Percentiles rank a stretch among this genome's conserved stretches.
These are phyloP conservation scores for Fusarium paranaense DNA, from an alignment of 2,329 filamentous ascomycete species.

Conservation along the genomic window DNA sequence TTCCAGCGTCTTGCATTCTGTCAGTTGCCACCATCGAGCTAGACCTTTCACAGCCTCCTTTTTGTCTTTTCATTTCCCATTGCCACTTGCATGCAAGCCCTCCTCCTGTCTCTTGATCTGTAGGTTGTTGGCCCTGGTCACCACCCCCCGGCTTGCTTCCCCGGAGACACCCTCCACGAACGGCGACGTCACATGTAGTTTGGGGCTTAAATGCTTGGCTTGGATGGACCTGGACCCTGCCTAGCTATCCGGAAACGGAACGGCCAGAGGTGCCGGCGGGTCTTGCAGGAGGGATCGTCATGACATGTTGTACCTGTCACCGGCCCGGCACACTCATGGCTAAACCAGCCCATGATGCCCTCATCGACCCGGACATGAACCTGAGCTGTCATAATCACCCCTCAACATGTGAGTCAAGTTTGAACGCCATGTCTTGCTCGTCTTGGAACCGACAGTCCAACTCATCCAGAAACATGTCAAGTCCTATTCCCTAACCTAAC, in stretches of 20 bases:
- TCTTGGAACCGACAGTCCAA: background rate
- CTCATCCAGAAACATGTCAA: conserved; percentile 11
- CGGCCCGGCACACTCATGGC: background rate
- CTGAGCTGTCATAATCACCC: background rate
- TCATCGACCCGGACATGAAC: background rate
- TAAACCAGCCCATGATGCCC: background rate
- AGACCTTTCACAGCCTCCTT: background rate
- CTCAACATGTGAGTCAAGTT: background rate
- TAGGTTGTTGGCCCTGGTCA: background rate
- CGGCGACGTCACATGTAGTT: conserved; percentile 15
- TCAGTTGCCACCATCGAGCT: background rate
- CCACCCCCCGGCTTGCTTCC: conserved; percentile 3
- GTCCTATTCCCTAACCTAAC: conserved; percentile 23
- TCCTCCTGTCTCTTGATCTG: background rate
- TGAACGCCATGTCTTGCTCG: background rate
- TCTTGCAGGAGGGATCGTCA: background rate
- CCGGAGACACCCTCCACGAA: background rate
- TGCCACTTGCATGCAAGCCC: background rate
- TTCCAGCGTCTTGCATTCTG: background rate
- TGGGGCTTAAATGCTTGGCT: background rate
- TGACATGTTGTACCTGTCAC: background rate
- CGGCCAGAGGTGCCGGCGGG: conserved; percentile 1
- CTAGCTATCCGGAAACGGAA: background rate
- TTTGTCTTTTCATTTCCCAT: background rate
- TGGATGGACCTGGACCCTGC: background rate